Evolutionary conservation across 2,329 filamentous ascomycete genomes (phyloP).

Genomic region (Claviceps africana): DNA sequence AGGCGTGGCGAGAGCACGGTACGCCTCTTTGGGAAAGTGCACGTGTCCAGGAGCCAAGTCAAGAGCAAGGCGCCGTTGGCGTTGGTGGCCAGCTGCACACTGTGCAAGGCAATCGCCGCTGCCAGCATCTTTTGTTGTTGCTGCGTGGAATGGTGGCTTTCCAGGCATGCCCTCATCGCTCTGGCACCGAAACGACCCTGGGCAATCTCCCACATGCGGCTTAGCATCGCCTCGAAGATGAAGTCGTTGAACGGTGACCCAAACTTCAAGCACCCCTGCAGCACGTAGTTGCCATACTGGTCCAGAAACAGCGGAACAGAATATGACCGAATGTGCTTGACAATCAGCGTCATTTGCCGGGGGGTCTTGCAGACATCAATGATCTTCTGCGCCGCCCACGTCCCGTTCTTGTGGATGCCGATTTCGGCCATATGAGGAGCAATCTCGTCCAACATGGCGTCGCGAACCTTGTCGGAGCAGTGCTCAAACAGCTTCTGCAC

Average conservation of each 20-base stretch:
- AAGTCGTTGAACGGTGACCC: slow-evolving; percentile 82
- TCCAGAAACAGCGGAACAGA: slow-evolving; percentile 87
- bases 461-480: slow-evolving; percentile 79
- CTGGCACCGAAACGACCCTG: slow-evolving; percentile 90
- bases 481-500: slow-evolving; percentile 97
- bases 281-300: slow-evolving; percentile 96
- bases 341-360: slow-evolving; percentile 69
- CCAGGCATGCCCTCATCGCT: slow-evolving; percentile 90
- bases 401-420: slow-evolving; percentile 97
- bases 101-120: slow-evolving; percentile 88
- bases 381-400: slow-evolving; percentile 98
- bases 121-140: slow-evolving; percentile 93
- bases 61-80: slow-evolving; percentile 85
- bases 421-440: slow-evolving; percentile 89
- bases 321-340: slow-evolving; percentile 72
- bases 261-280: slow-evolving; percentile 92
- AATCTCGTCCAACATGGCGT: slow-evolving; percentile 81
- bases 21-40: slow-evolving; percentile 82
- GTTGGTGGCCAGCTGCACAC: slow-evolving; percentile 90
- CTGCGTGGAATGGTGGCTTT: slow-evolving; percentile 89
- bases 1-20: slow-evolving; percentile 85
- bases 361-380: slow-evolving; percentile 88
- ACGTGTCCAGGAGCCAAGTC: slow-evolving; percentile 97
- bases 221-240: slow-evolving; percentile 96
- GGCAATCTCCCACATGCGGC: slow-evolving; percentile 80